These are phyloP conservation scores for Acephala macrosclerotiorum DNA, from an alignment of 2,329 filamentous ascomycete genomes.

Conservation along the genomic window DNA sequence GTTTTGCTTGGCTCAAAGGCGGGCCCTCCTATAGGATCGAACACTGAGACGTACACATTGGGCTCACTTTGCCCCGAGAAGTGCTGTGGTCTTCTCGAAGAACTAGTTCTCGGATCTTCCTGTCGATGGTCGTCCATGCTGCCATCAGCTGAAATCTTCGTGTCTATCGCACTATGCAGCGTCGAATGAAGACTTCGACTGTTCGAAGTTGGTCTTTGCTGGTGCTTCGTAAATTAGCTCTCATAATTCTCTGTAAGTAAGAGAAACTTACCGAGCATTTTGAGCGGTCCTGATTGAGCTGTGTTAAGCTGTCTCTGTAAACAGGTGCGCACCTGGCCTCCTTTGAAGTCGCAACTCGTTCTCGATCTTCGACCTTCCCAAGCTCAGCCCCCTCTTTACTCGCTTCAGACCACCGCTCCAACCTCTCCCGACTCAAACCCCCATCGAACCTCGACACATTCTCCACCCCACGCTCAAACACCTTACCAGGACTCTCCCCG, in stretches of 20 bases:
- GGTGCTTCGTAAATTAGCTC: slow-evolving; percentile 13
- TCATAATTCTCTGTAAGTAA: not conserved
- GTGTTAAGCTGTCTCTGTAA: not conserved
- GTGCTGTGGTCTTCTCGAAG: not conserved
- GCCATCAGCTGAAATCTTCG: slow-evolving; percentile 32
- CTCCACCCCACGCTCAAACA: slow-evolving; percentile 52
- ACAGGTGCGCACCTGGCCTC: not conserved
- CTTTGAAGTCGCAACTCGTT: not conserved
- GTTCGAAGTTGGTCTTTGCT: not conserved
- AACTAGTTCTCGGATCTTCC: slow-evolving; percentile 18
- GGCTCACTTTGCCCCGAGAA: slow-evolving; percentile 6
- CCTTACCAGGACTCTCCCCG: slow-evolving; percentile 38
- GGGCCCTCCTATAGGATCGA: slow-evolving; percentile 55
- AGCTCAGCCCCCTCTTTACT: slow-evolving; percentile 28
- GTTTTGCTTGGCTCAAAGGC: slow-evolving; percentile 56
- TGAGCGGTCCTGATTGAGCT: not conserved
- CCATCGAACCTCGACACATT: slow-evolving; percentile 54
- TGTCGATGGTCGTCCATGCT: slow-evolving; percentile 15
- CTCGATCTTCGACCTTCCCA: slow-evolving; percentile 6
- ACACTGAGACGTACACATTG: slow-evolving; percentile 57
- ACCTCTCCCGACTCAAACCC: slow-evolving; percentile 54
- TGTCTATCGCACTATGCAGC: slow-evolving; percentile 33
- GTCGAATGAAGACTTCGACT: slow-evolving; percentile 15
- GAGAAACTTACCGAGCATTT: slow-evolving; percentile 1
- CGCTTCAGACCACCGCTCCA: slow-evolving; percentile 46